These are phyloP conservation scores for bread wheat (Triticum aestivum) DNA, from an alignment of 176 grass and related monocot species.

Conservation along the genomic window IWGSC_CS_RefSeq_v2.1 NC_057797.1:690417838-690418337, in stretches of 20 bases:
- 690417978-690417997: background rate
- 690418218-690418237: background rate
- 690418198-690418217: background rate
- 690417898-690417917: background rate
- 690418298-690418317: background rate
- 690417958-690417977: background rate
- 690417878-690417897: background rate
- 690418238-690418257: background rate
- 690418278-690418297: background rate
- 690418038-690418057: background rate
- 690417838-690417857: background rate
- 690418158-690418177: background rate
- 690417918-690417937: background rate
- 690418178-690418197: background rate
- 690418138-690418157: background rate
- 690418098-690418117: background rate
- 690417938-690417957: background rate
- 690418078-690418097: background rate
- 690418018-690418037: background rate
- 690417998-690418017: background rate
- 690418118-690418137: background rate
- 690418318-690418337: background rate
- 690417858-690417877: slow-evolving; percentile 1
- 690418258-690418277: background rate
- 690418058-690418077: background rate